A percentile compares a stretch with the other conserved stretches of the same genome.
Evolutionary conservation across 2,329 filamentous ascomycete species (phyloP).

Genomic region (Colletotrichum tamarilloi): DNA sequence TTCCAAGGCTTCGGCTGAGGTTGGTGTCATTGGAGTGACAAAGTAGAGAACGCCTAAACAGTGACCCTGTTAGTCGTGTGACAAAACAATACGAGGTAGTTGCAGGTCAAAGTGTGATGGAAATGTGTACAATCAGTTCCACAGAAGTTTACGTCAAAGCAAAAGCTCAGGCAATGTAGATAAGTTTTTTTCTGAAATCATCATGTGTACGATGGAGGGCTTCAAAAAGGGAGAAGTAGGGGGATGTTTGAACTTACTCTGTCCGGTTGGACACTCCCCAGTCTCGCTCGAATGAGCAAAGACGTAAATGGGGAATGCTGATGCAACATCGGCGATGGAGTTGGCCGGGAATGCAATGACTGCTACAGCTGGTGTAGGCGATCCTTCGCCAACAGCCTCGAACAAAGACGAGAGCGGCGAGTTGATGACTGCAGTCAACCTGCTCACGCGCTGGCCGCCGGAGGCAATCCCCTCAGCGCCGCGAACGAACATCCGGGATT

Average conservation of each 20-base stretch:
- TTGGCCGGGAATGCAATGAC: constrained; percentile 74
- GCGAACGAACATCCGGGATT: constrained; percentile 64
- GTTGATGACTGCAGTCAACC: constrained; percentile 76
- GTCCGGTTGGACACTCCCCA: constrained; percentile 87
- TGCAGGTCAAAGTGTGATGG: constrained; percentile 39
- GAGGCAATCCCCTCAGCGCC: constrained; percentile 47
- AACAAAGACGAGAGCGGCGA: constrained; percentile 76
- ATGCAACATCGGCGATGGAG: constrained; percentile 51
- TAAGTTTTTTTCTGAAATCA: constrained; percentile 94
- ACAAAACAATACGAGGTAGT: neutral
- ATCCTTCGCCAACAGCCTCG: constrained; percentile 76
- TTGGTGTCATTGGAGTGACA: constrained; percentile 48
- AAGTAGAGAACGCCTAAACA: constrained; percentile 48
- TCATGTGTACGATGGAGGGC: constrained; percentile 71
- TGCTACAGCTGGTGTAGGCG: constrained; percentile 78
- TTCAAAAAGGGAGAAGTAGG: constrained; percentile 31
- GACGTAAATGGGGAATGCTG: constrained; percentile 63
- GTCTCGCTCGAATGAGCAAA: constrained; percentile 89
- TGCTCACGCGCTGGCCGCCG: constrained; percentile 57
- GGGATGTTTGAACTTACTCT: constrained; percentile 78
- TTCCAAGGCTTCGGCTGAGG: constrained; percentile 51
- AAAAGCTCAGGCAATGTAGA: constrained; percentile 99
- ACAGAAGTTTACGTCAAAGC: constrained; percentile 86
- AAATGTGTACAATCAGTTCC: constrained; percentile 78
- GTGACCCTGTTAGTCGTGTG: constrained; percentile 42